Conservation (phyloP, 805 yeast genomes). For the Starmerella floricola region DNA sequence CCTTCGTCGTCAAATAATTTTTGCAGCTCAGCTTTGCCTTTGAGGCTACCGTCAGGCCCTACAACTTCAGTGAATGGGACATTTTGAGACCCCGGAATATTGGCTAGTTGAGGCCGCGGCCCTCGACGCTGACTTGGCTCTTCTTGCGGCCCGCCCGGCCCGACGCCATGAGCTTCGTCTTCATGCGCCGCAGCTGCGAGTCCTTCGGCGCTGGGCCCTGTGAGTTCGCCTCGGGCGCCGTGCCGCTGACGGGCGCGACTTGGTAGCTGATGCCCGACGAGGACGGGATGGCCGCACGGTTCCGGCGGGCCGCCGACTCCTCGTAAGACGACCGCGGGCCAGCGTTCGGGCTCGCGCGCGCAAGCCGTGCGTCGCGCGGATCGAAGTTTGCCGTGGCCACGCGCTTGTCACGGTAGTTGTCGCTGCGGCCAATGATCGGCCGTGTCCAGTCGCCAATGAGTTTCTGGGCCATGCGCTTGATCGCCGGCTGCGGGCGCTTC, state of each 20-base stretch:
- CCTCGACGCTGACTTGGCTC: slow-evolving; percentile 72
- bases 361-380: slow-evolving; percentile 25
- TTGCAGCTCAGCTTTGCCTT: slow-evolving; percentile 36
- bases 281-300: slow-evolving; percentile 92
- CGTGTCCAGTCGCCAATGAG: slow-evolving; percentile 96
- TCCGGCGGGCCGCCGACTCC: slow-evolving; percentile 80
- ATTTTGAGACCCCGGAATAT: slow-evolving; percentile 42
- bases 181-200: slow-evolving; percentile 72
- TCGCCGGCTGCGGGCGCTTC: slow-evolving; percentile 71
- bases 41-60: slow-evolving; percentile 36
- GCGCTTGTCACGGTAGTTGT: slow-evolving; percentile 79
- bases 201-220: slow-evolving; percentile 43
- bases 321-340: slow-evolving; percentile 48
- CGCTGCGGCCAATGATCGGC: slow-evolving; percentile 92
- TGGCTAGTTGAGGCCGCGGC: slow-evolving; percentile 33
- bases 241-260: slow-evolving; percentile 72
- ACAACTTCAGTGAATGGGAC: slow-evolving; percentile 62
- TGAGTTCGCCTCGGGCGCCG: slow-evolving; percentile 28
- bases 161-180: slow-evolving; percentile 41
- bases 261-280: slow-evolving; percentile 80
- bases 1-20: slow-evolving; percentile 37
- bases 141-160: slow-evolving; percentile 28
- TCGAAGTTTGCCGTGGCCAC: slow-evolving; percentile 55
- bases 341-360: slow-evolving; percentile 25
- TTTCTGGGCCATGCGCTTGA: slow-evolving; percentile 81